These are phyloP conservation scores for Allantophomopsis cytisporea DNA, from an alignment of 2,329 filamentous ascomycete genomes.

Conservation along the genomic window DNA sequence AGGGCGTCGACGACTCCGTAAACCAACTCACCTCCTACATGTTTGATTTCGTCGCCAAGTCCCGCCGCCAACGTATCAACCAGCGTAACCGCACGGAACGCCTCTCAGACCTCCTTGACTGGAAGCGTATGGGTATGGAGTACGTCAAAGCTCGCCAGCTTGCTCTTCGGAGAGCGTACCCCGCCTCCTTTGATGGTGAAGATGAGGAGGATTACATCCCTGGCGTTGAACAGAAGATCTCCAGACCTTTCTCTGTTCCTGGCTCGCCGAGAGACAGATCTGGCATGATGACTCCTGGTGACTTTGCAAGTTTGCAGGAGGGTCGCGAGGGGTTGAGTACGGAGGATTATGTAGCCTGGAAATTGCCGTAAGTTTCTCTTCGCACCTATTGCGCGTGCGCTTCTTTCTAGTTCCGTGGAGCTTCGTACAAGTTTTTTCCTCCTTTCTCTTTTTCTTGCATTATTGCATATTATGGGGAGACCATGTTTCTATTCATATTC, in stretches of 20 bases:
- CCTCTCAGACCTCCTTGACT: slow-evolving; percentile 87
- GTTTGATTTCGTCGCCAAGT: slow-evolving; percentile 90
- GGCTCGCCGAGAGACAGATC: slow-evolving; percentile 82
- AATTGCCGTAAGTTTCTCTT: slow-evolving; percentile 63
- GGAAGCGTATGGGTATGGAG: slow-evolving; percentile 99
- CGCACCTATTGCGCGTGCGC: not conserved
- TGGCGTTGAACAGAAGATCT: slow-evolving; percentile 88
- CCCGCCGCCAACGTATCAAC: slow-evolving; percentile 92
- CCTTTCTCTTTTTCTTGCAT: no score
- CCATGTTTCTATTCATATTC: no score
- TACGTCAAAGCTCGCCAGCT: slow-evolving; percentile 96
- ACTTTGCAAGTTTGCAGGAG: slow-evolving; percentile 94
- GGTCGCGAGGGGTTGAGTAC: slow-evolving; percentile 85
- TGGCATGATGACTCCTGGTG: slow-evolving; percentile 98
- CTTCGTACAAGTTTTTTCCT: no score
- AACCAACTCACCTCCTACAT: slow-evolving; percentile 88
- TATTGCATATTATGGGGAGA: no score
- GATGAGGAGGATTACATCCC: slow-evolving; percentile 86
- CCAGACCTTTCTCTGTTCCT: slow-evolving; percentile 82
- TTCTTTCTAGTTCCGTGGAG: no score
- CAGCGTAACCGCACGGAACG: slow-evolving; percentile 94
- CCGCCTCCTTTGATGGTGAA: slow-evolving; percentile 65
- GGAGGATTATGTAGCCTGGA: slow-evolving; percentile 97
- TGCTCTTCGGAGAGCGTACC: slow-evolving; percentile 83
- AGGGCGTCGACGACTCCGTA: slow-evolving; percentile 93